Evolutionary conservation across 2,329 filamentous ascomycete genomes (phyloP), one percentile per base, ranked within the genome.

Genomic region (Ceratocystis papillata): DNA sequence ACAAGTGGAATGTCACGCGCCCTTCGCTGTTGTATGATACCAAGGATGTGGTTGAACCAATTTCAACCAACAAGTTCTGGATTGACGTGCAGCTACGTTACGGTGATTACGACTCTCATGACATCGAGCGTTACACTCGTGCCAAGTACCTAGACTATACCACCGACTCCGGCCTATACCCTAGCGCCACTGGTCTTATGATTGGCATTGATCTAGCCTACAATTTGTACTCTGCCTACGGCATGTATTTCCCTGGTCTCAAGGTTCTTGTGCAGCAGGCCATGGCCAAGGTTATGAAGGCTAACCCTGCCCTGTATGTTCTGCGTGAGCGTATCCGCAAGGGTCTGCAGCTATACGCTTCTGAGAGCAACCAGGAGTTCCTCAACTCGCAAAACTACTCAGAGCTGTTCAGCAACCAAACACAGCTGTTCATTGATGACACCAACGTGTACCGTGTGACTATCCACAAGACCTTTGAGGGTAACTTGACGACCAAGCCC

Each of bases 261-360:
- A 99, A 99, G 81, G 88, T 91, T 61, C 83, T 99, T 28, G 81
- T 99, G 30, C 95, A 99, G 76, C 93, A 97, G 75, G 94, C 95
- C 5, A 99, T 99, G 95, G 91, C 91, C 62, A 99, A 99, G 85
- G 86, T 99, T 74, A 99, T 99, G 94, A 99, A 99, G 78, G 93
- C 94, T 46, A 99, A 99, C 73, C 94, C 94, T 17, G 94, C 94
- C 2, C 78, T 99, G 41, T 99, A 97, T 74, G 94, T 99, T 63
- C 79, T 99, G 68, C 89, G 94, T 68, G 94, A 99, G 79, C 94
- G 94, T 83, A 99, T 99, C 70, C 85, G 95, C 70, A 99, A 99
- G 81, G 94, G 94, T 81, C 83, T 99, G 67, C 94, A 99, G 78
- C 81, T 99, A 15, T 99, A 99, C 73, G 94, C 94, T 2, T 97